Conservation (phyloP, 805 yeast genomes). For the Candida incommunis region DNA sequence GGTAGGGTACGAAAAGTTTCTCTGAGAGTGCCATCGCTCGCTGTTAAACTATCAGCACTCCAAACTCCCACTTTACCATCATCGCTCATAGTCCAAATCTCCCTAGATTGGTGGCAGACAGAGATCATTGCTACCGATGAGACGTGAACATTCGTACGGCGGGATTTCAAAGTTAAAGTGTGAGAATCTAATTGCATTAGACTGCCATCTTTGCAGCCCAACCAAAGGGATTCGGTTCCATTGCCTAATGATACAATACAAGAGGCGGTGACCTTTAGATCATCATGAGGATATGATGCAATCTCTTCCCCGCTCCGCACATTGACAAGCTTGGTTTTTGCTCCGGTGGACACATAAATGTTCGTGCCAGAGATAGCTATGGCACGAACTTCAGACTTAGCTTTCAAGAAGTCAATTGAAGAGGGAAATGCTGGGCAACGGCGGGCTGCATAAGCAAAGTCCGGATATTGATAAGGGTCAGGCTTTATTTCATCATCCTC, state of each 20-base stretch:
- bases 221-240: neutral
- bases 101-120: neutral
- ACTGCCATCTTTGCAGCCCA: constrained; percentile 1
- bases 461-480: neutral
- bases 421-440: neutral
- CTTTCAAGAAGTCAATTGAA: neutral
- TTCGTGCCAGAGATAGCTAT: neutral
- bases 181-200: neutral
- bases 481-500: neutral
- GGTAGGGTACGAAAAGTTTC: neutral
- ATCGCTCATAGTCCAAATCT: neutral
- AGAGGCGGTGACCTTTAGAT: neutral
- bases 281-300: neutral
- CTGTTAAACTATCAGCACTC: neutral
- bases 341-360: neutral
- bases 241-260: neutral
- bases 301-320: neutral
- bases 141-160: neutral
- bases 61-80: neutral
- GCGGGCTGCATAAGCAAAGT: neutral
- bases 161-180: neutral
- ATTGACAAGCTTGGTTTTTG: neutral
- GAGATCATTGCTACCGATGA: neutral
- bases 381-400: constrained; percentile 1
- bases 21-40: neutral